A percentile compares a stretch with the other conserved stretches of the same genome.
Evolutionary conservation across 768 basidiomycete genomes (phyloP).

Genomic region (Gyrodon lividus): DNA sequence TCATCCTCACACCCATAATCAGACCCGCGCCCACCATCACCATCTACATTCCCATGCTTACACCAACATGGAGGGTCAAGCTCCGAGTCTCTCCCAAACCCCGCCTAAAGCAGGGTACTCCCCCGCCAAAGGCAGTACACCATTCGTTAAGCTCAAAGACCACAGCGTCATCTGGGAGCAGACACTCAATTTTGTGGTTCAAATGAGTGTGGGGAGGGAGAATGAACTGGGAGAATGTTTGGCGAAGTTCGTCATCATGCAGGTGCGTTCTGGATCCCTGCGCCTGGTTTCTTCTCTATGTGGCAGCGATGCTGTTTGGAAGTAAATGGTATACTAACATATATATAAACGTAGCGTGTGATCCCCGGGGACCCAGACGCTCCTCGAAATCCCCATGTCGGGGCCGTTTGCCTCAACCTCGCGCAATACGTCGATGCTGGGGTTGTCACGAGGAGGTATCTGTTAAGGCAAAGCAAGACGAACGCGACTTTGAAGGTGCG

Average conservation of each 20-base stretch:
- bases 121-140: slow-evolving; percentile 58
- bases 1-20: neutral
- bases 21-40: neutral
- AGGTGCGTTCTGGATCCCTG: slow-evolving; percentile 33
- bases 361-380: slow-evolving; percentile 53
- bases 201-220: slow-evolving; percentile 59
- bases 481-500: slow-evolving; percentile 74
- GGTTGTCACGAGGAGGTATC: slow-evolving; percentile 59
- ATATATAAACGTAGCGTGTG: slow-evolving; percentile 42
- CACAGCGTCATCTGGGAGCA: slow-evolving; percentile 67
- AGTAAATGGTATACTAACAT: neutral
- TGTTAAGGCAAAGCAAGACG: slow-evolving; percentile 71
- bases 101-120: slow-evolving; percentile 22
- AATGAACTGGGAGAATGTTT: slow-evolving; percentile 50
- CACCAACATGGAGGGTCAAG: neutral
- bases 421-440: slow-evolving; percentile 69
- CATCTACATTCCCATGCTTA: neutral
- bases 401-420: slow-evolving; percentile 66
- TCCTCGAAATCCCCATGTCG: slow-evolving; percentile 60
- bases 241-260: slow-evolving; percentile 65
- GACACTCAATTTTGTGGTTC: slow-evolving; percentile 53
- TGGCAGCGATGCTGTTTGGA: neutral
- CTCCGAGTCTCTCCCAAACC: slow-evolving; percentile 4
- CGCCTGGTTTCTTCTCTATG: neutral
- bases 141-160: slow-evolving; percentile 57